Evolutionary conservation across 257 asterid species (phyloP), one percentile per base, ranked within the genome.

Genomic region (Solanum corneliomulleri): DNA sequence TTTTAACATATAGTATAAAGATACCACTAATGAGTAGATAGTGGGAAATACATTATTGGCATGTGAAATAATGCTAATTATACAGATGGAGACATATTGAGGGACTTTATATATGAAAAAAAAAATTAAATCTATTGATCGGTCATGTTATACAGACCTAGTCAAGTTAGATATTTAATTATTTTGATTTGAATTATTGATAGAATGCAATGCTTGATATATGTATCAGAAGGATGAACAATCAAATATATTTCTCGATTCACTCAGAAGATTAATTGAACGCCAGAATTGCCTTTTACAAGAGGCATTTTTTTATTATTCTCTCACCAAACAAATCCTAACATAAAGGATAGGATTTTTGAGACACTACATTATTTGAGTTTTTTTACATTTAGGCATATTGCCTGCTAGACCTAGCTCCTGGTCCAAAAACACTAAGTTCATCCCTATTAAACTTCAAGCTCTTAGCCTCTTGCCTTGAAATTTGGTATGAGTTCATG

Each of bases 361-460:
- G 69, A 25, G 84, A 29, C 85, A 11, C 37, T 47, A 27, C 64
- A 45, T 80, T 29, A 45, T 49, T 80, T 45, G 84, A 44, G 14
- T 47, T 69, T 29, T 29, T 45, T 75, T 23, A 75, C 58, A 76
- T 13, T 80, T 80, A 80, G 85, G 69, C 85, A 29, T 49, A 29
- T 47, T 49, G 69, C 69, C 31, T 80, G 6, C 69, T 52, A 81
- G 83, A 60, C 74, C 37, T 47, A n/a, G 87, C 13, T 18, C 81
- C 56, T 16, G 89, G 91, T 27, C 86, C 70, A 21, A 87, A 83
- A 56, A 89, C 52, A 1, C 52, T 70, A 9, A 89, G 31, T 11
- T 94, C 97, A 9, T 92, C 91, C 66, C 96, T 91, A 9, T 69
- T 90, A 11, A 88, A 94, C 93, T 94, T 94, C 87, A 94, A 25